Evolutionary conservation across 495 filamentous ascomycete genomes (phyloP).

Genomic region (Tuber magnatum): DNA sequence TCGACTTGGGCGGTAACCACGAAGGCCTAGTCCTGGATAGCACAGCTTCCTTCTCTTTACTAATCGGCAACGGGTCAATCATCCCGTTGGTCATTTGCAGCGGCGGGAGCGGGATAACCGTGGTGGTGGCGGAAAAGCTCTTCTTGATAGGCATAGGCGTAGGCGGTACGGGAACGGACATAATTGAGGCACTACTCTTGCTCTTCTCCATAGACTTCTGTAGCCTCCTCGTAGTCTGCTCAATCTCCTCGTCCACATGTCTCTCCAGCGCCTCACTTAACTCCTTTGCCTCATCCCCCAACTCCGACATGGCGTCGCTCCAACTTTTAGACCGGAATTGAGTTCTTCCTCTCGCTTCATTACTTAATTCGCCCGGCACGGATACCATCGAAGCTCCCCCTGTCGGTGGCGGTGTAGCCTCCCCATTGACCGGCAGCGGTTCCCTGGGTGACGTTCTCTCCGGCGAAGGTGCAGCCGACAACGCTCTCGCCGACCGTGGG

Average conservation of each 20-base stretch:
- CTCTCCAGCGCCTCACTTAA: constrained; percentile 83
- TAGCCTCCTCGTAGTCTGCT: constrained; percentile 35
- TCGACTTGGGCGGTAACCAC: constrained; percentile 92
- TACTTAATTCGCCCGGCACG: constrained; percentile 38
- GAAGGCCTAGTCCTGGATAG: constrained; percentile 83
- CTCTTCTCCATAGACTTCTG: constrained; percentile 49
- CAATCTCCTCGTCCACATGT: constrained; percentile 62
- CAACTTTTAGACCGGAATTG: constrained; percentile 73
- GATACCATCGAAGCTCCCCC: constrained; percentile 41
- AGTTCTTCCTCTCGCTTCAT: constrained; percentile 46
- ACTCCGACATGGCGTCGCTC: constrained; percentile 66
- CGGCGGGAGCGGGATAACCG: constrained; percentile 63
- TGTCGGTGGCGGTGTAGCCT: constrained; percentile 20
- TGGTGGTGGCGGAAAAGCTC: constrained; percentile 50
- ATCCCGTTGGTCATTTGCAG: constrained; percentile 80
- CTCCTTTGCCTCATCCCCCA: constrained; percentile 80
- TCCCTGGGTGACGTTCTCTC: constrained; percentile 17
- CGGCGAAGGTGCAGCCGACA: constrained; percentile 32
- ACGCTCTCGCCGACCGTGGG: constrained; percentile 54
- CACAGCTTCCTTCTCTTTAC: constrained; percentile 92
- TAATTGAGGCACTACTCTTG: constrained; percentile 39
- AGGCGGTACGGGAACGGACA: constrained; percentile 39
- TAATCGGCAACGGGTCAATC: constrained; percentile 92
- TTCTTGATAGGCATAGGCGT: constrained; percentile 42
- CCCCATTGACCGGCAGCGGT: constrained; percentile 10